Percentiles rank a stretch among this genome's conserved stretches.
phyloP scores from a whole-genome alignment of 768 basidiomycete species.

The Xanthoconium purpureum region DNA sequence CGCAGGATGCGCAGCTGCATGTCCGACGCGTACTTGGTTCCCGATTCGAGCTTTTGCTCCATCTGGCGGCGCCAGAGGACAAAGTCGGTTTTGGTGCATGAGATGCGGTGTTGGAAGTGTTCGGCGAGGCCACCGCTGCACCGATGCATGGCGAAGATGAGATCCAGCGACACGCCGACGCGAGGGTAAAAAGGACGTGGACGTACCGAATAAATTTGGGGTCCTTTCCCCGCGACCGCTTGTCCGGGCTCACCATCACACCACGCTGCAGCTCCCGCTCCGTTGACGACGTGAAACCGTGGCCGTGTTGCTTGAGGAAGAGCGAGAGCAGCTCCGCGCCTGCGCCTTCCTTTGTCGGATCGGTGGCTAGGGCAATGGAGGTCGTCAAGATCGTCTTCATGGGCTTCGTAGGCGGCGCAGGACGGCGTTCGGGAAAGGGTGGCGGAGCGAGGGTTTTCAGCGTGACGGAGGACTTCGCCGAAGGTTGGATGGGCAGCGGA shows the following conservation, averaged over 20 bases:
- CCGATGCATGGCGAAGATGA: not conserved
- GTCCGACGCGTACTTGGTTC: constrained; percentile 35
- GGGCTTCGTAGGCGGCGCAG: constrained; percentile 31
- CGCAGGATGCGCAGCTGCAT: constrained; percentile 44
- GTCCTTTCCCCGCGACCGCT: constrained; percentile 42
- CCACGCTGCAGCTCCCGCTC: constrained; percentile 46
- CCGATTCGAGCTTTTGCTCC: constrained; percentile 34
- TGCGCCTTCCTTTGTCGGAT: constrained; percentile 49
- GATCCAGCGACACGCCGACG: not conserved
- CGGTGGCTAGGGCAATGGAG: constrained; percentile 48
- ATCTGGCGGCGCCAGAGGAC: constrained; percentile 53
- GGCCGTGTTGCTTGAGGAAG: constrained; percentile 46
- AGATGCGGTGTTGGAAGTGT: constrained; percentile 42
- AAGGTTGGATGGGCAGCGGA: constrained; percentile 14
- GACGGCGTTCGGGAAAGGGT: constrained; percentile 14
- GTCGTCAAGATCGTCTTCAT: constrained; percentile 52
- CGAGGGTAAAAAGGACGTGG: not conserved
- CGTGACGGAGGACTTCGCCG: constrained; percentile 9
- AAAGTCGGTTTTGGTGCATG: constrained; percentile 44
- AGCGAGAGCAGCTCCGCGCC: constrained; percentile 52
- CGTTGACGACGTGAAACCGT: constrained; percentile 34
- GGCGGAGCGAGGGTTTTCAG: constrained; percentile 33
- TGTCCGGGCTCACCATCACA: constrained; percentile 57
- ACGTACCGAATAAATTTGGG: constrained; percentile 49
- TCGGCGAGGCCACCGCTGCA: constrained; percentile 59